Evolutionary conservation across 768 basidiomycete genomes (phyloP), one percentile per base, ranked within the genome.

Genomic region (Candolleomyces aberdarensis): DNA sequence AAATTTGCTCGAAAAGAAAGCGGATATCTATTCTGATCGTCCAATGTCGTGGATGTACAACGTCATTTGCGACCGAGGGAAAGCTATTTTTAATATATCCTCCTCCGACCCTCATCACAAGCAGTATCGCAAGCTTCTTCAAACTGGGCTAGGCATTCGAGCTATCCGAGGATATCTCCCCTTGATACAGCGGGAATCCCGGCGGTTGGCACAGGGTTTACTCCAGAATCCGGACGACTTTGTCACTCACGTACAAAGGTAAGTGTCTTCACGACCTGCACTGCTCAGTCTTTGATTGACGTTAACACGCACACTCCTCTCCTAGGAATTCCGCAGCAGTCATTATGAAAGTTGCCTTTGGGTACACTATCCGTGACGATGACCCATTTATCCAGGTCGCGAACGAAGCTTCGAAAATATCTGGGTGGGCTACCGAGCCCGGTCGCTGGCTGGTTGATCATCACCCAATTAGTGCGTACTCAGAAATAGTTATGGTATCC

Each of bases 1-100:
- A 54, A 78, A 84, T 31, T 74, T 87, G 5, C 75, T 87, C 8
- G 80, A 82, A 56, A 75, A 75, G 59, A 79, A 85, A 20, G 78
- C 82, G 31, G 70, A 69, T 48, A 79, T 81, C 39, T 87, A 86
- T 63, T 85, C 84, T 5, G 84, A 84, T 62, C 78, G 85, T 8
- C 84, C 83, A 2, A 71, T 71, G 56, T 72, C 71, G 6, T 75
- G 75, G 71, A 80, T 82, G 78, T 78, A 72, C 61, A 70, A 76
- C 56, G 74, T 75, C 6, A 70, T 83, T 29, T 79, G 78, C 58
- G 78, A 71, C 20, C 76, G 80, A 10, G 76, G 74, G 32, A 66
- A 74, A 58, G 63, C 76, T 0, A 71, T 81, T 10, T 79, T 82
- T 70, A 79, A 79, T 56, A 77, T 82, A 9, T 76, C 78, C 10